Conservation (phyloP, 495 filamentous ascomycete genomes). For the Aspergillus wentii region DNA sequence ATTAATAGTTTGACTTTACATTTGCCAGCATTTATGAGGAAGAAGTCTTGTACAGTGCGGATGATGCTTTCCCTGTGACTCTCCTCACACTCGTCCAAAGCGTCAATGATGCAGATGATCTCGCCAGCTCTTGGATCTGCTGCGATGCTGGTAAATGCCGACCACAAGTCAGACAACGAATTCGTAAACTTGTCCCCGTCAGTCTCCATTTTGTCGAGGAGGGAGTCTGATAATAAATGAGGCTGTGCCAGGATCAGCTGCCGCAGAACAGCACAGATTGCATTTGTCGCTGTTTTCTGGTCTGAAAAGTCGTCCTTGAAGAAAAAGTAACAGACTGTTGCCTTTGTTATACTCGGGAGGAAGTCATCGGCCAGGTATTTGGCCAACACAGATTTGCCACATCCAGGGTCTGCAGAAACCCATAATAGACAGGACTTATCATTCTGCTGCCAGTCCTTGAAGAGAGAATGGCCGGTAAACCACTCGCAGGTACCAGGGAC, state of each 20-base stretch:
- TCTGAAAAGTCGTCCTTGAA: constrained; percentile 50
- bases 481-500: constrained; percentile 30
- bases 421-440: constrained; percentile 27
- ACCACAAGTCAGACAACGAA: constrained; percentile 36
- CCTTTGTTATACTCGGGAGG: neutral
- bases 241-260: constrained; percentile 37
- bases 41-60: constrained; percentile 8
- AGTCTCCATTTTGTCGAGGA: constrained; percentile 21
- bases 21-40: neutral
- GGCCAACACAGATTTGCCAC: constrained; percentile 50
- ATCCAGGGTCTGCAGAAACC: constrained; percentile 51
- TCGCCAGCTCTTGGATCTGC: constrained; percentile 32
- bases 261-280: constrained; percentile 42
- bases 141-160: constrained; percentile 26
- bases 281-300: constrained; percentile 31
- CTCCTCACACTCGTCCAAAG: constrained; percentile 35
- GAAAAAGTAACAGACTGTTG: constrained; percentile 48
- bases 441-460: constrained; percentile 10
- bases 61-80: too few relatives aligned
- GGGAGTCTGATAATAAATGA: constrained; percentile 22
- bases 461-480: constrained; percentile 19
- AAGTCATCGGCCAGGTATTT: constrained; percentile 38
- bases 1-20: constrained; percentile 40
- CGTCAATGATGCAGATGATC: constrained; percentile 47
- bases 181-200: constrained; percentile 25